These are phyloP conservation scores for Gigaspora rosea DNA, from an alignment of 192 early-diverging fungal genomes.

Conservation along the genomic window DNA sequence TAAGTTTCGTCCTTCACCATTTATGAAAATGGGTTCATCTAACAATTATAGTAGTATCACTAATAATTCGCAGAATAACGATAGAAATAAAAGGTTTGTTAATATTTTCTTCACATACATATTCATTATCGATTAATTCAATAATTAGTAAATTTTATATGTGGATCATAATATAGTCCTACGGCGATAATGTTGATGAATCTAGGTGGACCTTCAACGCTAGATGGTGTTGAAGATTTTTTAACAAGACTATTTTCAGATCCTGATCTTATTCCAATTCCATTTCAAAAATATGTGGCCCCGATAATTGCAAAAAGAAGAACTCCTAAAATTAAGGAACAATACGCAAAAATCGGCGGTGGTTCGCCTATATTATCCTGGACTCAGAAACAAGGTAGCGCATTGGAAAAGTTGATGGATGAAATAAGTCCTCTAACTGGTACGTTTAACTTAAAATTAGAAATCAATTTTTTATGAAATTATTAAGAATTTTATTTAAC, in stretches of 20 bases:
- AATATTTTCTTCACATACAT: too few relatives aligned
- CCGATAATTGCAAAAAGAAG: constrained; percentile 80
- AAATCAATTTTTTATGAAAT: background rate
- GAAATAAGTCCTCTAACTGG: constrained; percentile 73
- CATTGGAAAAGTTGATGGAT: constrained; percentile 78
- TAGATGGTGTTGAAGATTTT: constrained; percentile 79
- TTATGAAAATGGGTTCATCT: too few relatives aligned
- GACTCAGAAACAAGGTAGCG: constrained; percentile 83
- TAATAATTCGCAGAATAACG: too few relatives aligned
- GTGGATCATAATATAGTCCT: constrained; percentile 36
- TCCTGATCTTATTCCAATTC: constrained; percentile 89
- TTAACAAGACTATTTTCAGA: constrained; percentile 85
- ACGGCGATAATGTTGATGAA: constrained; percentile 92
- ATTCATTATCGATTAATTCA: too few relatives aligned
- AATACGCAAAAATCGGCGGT: constrained; percentile 92
- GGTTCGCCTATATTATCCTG: constrained; percentile 91
- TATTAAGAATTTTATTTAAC: too few relatives aligned
- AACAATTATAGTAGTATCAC: too few relatives aligned
- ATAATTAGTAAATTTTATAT: too few relatives aligned
- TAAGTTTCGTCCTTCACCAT: too few relatives aligned
- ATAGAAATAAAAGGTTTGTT: too few relatives aligned
- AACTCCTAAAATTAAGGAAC: constrained; percentile 81
- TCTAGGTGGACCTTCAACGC: constrained; percentile 85
- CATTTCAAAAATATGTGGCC: constrained; percentile 72
- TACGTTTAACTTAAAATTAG: constrained; percentile 30